A percentile compares a stretch with the other conserved stretches of the same genome.
Conservation (phyloP, 2,329 filamentous ascomycete species). For the Graphiopsis chlorocephala region DNA sequence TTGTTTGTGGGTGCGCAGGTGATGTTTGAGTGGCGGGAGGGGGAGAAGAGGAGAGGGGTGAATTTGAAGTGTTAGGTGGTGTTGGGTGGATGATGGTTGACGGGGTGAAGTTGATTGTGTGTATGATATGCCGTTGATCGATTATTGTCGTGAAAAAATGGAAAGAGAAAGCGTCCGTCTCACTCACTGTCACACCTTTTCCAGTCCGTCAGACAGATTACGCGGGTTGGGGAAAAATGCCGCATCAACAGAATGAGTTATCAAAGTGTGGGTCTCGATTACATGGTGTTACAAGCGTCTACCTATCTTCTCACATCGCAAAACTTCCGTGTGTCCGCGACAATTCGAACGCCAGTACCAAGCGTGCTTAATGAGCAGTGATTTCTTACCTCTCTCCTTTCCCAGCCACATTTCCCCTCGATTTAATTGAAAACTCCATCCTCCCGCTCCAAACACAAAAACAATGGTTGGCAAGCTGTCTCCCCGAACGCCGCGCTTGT, state of each 20-base stretch:
- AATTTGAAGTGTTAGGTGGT: conserved; percentile 68
- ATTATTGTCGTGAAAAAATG: background rate
- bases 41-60: conserved; percentile 78
- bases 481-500: conserved; percentile 2
- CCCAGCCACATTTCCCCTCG: background rate
- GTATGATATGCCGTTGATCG: background rate
- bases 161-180: background rate
- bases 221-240: background rate
- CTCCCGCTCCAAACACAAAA: background rate
- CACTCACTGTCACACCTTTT: background rate
- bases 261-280: background rate
- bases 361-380: background rate
- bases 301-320: background rate
- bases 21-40: conserved; percentile 94
- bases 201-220: background rate
- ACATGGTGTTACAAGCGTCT: background rate
- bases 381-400: background rate
- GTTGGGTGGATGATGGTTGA: too few species aligned
- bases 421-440: background rate
- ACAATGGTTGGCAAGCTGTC: background rate
- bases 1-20: conserved; percentile 84
- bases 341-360: background rate
- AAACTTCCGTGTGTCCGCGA: background rate
- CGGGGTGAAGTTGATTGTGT: background rate
- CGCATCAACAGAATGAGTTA: background rate